Evolutionary conservation across 495 filamentous ascomycete genomes (phyloP).

Genomic region (Tuber magnatum): DNA sequence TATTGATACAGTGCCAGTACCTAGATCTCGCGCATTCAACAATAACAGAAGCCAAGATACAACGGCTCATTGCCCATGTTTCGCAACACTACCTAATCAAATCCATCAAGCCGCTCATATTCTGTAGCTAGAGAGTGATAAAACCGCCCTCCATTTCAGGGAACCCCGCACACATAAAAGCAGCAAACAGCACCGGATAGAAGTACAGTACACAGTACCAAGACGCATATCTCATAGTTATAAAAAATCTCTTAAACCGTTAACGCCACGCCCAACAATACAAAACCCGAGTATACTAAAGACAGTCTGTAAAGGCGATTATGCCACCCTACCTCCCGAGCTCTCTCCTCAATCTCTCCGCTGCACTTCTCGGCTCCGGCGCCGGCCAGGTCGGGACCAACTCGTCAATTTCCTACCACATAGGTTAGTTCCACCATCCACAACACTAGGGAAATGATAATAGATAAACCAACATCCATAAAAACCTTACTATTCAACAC

Average conservation of each 20-base stretch:
- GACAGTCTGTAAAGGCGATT: neutral
- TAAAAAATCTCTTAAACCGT: neutral
- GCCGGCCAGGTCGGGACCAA: conserved; percentile 75
- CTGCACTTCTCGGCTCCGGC: conserved; percentile 58
- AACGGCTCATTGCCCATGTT: neutral
- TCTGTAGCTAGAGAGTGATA: neutral
- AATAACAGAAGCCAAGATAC: neutral
- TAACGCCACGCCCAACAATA: neutral
- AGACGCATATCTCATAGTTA: neutral
- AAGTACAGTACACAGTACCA: neutral
- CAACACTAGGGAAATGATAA: neutral
- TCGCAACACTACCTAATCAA: neutral
- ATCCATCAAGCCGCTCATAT: neutral
- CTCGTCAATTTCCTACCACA: conserved; percentile 61
- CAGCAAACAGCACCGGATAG: neutral
- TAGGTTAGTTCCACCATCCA: conserved; percentile 3
- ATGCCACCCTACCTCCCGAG: conserved; percentile 10
- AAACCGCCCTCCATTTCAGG: neutral
- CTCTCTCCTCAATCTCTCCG: conserved; percentile 53
- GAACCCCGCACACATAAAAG: neutral
- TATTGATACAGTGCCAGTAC: neutral
- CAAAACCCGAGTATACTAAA: neutral
- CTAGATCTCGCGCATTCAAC: neutral
- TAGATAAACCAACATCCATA: conserved; percentile 50
- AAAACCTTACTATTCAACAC: conserved; percentile 82